These are phyloP conservation scores for Cystofilobasidium capitatum DNA, from an alignment of 768 basidiomycete genomes.

Conservation along the genomic window DNA sequence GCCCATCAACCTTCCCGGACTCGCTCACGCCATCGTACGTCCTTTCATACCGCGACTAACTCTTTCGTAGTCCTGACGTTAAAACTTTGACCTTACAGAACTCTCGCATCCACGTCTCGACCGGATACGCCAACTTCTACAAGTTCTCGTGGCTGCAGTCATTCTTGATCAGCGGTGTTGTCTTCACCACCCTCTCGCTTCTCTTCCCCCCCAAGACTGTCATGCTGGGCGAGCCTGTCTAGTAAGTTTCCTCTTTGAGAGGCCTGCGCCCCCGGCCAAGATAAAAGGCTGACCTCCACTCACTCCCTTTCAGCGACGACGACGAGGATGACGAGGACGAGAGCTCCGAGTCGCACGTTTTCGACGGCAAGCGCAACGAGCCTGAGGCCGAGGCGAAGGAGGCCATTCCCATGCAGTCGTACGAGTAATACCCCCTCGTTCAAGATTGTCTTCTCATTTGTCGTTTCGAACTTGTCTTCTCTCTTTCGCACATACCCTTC, in stretches of 20 bases:
- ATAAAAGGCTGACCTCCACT: no score
- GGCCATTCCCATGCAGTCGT: not conserved
- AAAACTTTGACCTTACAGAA: no score
- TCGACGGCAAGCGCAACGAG: not conserved
- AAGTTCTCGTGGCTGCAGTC: not conserved
- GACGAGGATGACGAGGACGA: not conserved
- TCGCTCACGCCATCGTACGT: not conserved
- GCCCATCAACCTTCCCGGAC: conserved; percentile 2
- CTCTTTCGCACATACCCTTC: not conserved
- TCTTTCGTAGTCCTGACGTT: no score
- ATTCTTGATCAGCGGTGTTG: not conserved
- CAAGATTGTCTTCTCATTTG: not conserved
- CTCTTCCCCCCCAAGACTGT: not conserved
- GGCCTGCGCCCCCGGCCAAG: no score
- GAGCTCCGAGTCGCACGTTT: not conserved
- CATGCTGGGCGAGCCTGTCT: not conserved
- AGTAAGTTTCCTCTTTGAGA: not conserved
- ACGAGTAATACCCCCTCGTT: not conserved
- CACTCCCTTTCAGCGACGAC: not conserved
- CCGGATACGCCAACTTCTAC: not conserved
- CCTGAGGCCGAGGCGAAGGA: not conserved
- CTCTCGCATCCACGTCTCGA: not conserved
- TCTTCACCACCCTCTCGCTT: not conserved
- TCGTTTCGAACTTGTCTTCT: no score
- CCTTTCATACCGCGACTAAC: no score